Base-by-base conservation (phyloP, 371 early-diverging fungal genomes). In the Syncephalastrum contaminatum region DNA sequence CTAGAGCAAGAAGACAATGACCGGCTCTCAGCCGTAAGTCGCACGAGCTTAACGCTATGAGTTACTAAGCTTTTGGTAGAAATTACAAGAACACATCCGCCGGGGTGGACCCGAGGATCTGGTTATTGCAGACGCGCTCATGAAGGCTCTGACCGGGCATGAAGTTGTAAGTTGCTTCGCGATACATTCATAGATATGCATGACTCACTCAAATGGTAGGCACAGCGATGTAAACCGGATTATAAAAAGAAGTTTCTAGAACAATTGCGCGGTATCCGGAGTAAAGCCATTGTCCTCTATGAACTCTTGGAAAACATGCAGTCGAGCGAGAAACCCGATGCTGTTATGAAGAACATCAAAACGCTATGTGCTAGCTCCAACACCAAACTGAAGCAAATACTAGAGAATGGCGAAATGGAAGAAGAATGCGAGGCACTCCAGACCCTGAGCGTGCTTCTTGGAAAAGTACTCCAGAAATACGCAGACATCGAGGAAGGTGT, bases 101-200 rank as follows among this genome's bases (percentile, higher is more conserved):
- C 75, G 94, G 25, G 98, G 95, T 2, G 89, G 90, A 40, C 95
- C 97, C 0, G 88, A 91, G 39, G 97, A 97, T 60, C 73, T 98
- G 44, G 87, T 83, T 24, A 93, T 95, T 59, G 99, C 99, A 0
- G 96, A 99, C 60, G 89, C 88, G 49, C 64, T 99, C 44, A 96
- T 99, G 90, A 97, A 99, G 68, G 77, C 93, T 44, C 90, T 99
- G 80, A 85, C 97, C 3, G 98, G 98, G 47, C 97, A 96, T 67
- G 93, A 92, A 83, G 60, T 79, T 62, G 27, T 48, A 40, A 40
- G 41, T 14, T 45, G 21, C 14, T 40, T 43, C 12, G 52, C 45
- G 27, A 51, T 18, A 42, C 43, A 22, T 4, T 15, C 13, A 24
- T 19, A 39, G 45, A 36, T 18, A 52, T 15, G 15, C 30, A 52